Evolutionary conservation across 1,284 basidiomycete genomes (phyloP), one percentile per base, ranked within the genome.

Genomic region (Malassezia japonica): DNA sequence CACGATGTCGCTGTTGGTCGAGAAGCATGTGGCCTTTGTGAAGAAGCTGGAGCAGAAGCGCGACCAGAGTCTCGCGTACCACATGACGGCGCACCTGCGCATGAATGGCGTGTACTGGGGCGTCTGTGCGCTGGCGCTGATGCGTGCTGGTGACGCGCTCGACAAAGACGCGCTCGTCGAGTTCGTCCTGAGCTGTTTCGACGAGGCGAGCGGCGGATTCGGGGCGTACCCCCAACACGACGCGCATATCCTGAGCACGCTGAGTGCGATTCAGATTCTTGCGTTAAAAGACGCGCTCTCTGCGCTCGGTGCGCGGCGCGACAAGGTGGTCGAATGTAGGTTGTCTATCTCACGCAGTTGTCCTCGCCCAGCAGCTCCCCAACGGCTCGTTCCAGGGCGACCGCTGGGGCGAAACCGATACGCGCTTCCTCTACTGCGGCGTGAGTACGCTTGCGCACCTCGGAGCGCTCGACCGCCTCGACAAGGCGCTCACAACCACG

Each of bases 21-120:
- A 36, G 9, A 15, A 48, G 32, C 51, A 54, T 54, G 51, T 54
- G 15, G 25, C 29, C 18, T 54, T 54, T 29, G 45, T 54, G 42
- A 46, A 54, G 46, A 36, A 45, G 23, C 42, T 54, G 23, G 51
- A 54, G 46, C 46, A 44, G 38, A 55, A 55, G 28, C 44, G 44
- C 24, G 48, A 50, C 20, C 41, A 34, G 13, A 54, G 51, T 33
- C 58, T 72, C 23, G 79, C 81, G 1, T 98, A 95, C 76, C 87
- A 96, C 74, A 79, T 92, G 37, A 94, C 91, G 0, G 80, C 89
- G 7, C 92, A 98, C 75, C 79, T 98, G 7, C 86, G 92, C 8
- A 79, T 96, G 75, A 98, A 96, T 73, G 92, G 90, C 8, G 79
- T 96, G 15, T 98, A 96, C 75, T 99, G 92, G 92, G 92, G 88